These are phyloP conservation scores for Podospora fimiseda DNA, from an alignment of 495 filamentous ascomycete species.

Conservation along the genomic window DNA sequence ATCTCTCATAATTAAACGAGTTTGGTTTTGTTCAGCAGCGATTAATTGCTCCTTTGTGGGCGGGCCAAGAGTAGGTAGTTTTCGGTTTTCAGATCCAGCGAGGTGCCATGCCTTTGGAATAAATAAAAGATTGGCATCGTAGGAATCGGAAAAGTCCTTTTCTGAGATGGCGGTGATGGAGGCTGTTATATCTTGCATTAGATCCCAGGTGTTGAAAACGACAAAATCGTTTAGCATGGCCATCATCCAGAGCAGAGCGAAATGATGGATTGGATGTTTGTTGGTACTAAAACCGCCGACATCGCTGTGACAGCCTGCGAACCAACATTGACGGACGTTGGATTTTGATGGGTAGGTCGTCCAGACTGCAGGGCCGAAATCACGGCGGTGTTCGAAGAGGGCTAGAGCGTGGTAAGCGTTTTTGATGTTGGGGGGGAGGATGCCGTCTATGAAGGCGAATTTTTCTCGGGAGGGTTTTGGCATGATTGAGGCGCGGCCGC, in stretches of 20 bases:
- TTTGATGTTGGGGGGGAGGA: background rate
- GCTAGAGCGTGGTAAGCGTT: background rate
- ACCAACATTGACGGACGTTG: background rate
- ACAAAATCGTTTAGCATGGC: background rate
- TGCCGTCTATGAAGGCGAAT: background rate
- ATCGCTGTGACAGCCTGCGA: background rate
- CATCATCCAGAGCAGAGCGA: background rate
- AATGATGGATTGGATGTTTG: background rate
- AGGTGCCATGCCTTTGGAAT: background rate
- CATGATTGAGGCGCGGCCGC: background rate
- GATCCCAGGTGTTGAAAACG: background rate
- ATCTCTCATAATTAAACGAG: background rate
- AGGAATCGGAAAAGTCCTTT: background rate
- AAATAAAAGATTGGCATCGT: background rate
- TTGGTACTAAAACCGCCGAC: background rate
- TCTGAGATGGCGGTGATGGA: background rate
- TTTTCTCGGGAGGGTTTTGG: background rate
- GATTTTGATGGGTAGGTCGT: background rate
- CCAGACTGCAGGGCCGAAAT: background rate
- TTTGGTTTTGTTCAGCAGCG: background rate
- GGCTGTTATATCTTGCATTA: background rate
- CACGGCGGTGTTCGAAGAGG: background rate
- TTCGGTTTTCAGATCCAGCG: background rate
- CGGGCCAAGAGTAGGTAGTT: background rate
- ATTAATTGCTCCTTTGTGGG: background rate